These are phyloP conservation scores for Penicillium sp. DNA, from an alignment of 2,329 filamentous ascomycete species.

Conservation along the genomic window DNA sequence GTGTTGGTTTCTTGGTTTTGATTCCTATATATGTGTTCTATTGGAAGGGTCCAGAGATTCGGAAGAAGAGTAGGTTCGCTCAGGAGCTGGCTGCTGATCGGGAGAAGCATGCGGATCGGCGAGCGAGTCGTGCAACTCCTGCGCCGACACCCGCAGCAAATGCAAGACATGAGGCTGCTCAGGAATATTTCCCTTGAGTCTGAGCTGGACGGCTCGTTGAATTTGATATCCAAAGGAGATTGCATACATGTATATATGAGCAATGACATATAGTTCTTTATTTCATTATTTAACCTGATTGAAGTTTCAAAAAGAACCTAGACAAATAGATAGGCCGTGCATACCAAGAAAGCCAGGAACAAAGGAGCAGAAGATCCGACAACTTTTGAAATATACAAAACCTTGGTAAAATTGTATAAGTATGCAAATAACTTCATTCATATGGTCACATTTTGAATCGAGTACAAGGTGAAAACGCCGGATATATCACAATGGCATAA, in stretches of 20 bases:
- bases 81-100: conserved; percentile 24
- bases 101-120: conserved; percentile 11
- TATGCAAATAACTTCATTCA: conserved; percentile 13
- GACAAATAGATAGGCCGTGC: not conserved
- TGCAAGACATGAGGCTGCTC: not conserved
- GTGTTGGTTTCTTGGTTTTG: conserved; percentile 51
- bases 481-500: conserved; percentile 20
- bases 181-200: not conserved
- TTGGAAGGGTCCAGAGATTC: conserved; percentile 54
- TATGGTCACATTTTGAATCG: conserved; percentile 10
- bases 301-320: not conserved
- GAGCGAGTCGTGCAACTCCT: conserved; percentile 6
- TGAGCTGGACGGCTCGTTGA: not conserved
- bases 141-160: not conserved
- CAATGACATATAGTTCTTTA: not conserved
- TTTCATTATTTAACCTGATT: not conserved
- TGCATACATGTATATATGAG: not conserved
- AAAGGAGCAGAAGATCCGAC: not conserved
- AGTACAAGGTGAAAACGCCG: conserved; percentile 13
- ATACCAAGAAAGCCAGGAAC: not conserved
- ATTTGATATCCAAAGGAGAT: not conserved
- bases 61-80: conserved; percentile 37
- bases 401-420: not conserved
- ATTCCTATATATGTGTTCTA: conserved; percentile 58
- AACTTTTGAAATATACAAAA: not conserved